phyloP scores from a whole-genome alignment of 768 basidiomycete species.

The Agaricus subrufescens region DNA sequence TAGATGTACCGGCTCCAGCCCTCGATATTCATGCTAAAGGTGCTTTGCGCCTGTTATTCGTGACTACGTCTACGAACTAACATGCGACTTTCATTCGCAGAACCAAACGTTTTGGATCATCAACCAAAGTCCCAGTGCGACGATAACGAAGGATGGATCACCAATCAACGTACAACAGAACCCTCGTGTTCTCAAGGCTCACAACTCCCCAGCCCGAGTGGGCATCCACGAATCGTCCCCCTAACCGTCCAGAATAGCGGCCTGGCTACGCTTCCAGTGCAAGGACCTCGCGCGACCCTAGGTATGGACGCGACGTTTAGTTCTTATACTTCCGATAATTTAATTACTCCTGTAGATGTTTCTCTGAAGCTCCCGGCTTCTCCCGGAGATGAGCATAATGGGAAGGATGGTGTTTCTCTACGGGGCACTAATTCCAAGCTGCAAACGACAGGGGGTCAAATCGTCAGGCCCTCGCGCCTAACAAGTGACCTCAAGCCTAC shows the following conservation, averaged over 20 bases:
- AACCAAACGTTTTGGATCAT: neutral
- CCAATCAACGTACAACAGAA: neutral
- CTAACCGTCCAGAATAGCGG: conserved; percentile 1
- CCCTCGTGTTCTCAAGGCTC: neutral
- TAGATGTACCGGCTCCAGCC: neutral
- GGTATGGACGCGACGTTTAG: neutral
- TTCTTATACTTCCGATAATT: neutral
- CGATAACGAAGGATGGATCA: conserved; percentile 4
- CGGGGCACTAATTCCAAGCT: neutral
- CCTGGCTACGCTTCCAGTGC: neutral
- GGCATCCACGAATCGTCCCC: neutral
- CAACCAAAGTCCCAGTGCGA: neutral
- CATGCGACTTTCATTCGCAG: neutral
- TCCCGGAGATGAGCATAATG: neutral
- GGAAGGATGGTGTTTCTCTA: neutral
- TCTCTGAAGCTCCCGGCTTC: neutral
- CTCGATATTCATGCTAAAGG: neutral
- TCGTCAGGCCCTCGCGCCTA: neutral
- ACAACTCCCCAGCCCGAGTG: neutral
- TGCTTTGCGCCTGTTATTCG: neutral
- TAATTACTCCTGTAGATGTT: neutral
- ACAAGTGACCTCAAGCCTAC: conserved; percentile 6
- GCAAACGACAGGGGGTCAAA: neutral
- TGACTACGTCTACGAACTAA: neutral
- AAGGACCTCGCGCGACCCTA: neutral